Evolutionary conservation across 108 stramenopile species (phyloP).

Genomic region (Skeletonema potamos): DNA sequence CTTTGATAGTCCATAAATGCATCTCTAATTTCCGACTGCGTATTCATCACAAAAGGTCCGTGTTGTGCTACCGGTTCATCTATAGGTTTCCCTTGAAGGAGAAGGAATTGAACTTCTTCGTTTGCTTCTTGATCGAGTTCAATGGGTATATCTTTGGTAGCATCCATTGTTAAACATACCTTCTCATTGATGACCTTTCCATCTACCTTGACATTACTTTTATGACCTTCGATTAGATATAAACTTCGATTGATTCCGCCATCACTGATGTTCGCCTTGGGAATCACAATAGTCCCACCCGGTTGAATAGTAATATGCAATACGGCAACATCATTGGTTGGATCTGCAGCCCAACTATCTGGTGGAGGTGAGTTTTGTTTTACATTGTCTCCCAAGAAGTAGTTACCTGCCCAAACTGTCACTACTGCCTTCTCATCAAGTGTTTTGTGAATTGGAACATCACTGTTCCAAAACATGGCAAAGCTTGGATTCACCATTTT

Average conservation of each 20-base stretch:
- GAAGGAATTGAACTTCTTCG: conserved; percentile 51
- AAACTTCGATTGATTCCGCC: conserved; percentile 56
- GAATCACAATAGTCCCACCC: conserved; percentile 56
- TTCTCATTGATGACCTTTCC: conserved; percentile 37
- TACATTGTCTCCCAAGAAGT: conserved; percentile 21
- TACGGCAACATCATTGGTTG: conserved; percentile 63
- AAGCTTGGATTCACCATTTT: conserved; percentile 84
- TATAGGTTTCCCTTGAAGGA: conserved; percentile 71
- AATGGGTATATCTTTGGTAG: conserved; percentile 44
- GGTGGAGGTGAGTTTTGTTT: conserved; percentile 54
- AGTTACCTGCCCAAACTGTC: conserved; percentile 63
- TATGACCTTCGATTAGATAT: conserved; percentile 64
- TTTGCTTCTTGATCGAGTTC: conserved; percentile 54
- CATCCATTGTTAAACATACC: conserved; percentile 41
- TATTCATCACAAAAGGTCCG: conserved; percentile 95
- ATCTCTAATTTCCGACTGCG: conserved; percentile 70
- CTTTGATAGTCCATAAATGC: conserved; percentile 76
- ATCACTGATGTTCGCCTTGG: conserved; percentile 38
- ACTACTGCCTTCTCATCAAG: conserved; percentile 42
- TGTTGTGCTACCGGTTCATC: conserved; percentile 82
- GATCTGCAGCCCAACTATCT: conserved; percentile 63
- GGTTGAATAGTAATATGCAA: conserved; percentile 51
- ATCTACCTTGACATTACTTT: conserved; percentile 32
- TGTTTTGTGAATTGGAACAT: conserved; percentile 52
- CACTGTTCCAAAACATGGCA: conserved; percentile 76